phyloP scores from a whole-genome alignment of 805 yeast species.

The Phaffomyces antillensis region DNA sequence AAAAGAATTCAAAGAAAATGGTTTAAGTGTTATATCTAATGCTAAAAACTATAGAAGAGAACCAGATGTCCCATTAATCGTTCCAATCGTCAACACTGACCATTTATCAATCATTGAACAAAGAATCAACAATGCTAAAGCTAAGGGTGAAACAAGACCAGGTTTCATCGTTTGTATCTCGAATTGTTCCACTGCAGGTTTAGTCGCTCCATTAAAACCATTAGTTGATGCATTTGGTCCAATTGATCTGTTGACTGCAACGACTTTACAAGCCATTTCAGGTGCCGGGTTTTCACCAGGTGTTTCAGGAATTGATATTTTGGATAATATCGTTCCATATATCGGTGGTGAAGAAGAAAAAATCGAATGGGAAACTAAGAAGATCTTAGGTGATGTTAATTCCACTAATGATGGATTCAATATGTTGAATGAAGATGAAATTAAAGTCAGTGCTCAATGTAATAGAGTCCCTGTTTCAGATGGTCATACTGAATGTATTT shows the following conservation, averaged over 20 bases:
- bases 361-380: conserved; percentile 97
- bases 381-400: conserved; percentile 69
- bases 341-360: conserved; percentile 97
- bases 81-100: conserved; percentile 91
- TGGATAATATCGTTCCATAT: conserved; percentile 92
- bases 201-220: conserved; percentile 96
- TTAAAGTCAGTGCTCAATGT: conserved; percentile 92
- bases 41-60: conserved; percentile 95
- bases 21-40: conserved; percentile 82
- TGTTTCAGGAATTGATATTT: conserved; percentile 87
- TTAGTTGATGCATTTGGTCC: conserved; percentile 87
- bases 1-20: conserved; percentile 72
- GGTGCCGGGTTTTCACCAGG: conserved; percentile 99
- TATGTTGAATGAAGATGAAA: conserved; percentile 55
- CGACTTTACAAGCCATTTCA: conserved; percentile 94
- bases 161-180: conserved; percentile 94
- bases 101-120: conserved; percentile 71
- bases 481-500: conserved; percentile 95
- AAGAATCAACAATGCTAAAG: conserved; percentile 46
- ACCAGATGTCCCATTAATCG: conserved; percentile 82
- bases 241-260: conserved; percentile 73
- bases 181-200: conserved; percentile 97
- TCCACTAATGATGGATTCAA: conserved; percentile 47
- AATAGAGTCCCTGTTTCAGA: conserved; percentile 95
- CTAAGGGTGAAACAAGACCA: conserved; percentile 47